phyloP scores from a whole-genome alignment of 1,284 basidiomycete genomes.

The Cryptococcus hybrid region DNA sequence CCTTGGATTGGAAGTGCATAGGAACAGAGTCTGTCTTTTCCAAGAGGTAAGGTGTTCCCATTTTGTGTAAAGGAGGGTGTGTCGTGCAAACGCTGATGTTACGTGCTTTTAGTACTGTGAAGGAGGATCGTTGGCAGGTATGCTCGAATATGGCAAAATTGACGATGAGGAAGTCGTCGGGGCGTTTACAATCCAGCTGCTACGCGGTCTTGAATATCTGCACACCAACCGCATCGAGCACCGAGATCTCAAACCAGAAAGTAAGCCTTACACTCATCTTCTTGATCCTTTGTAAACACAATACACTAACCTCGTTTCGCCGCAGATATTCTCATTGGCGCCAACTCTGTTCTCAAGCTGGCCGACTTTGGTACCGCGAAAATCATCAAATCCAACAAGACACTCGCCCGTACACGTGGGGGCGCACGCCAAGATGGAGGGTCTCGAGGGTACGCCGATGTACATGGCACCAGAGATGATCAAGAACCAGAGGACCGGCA shows the following conservation, averaged over 20 bases:
- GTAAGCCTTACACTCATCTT: slow-evolving; percentile 57
- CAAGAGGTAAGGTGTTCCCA: slow-evolving; percentile 10
- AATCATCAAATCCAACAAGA: slow-evolving; percentile 89
- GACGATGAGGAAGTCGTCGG: slow-evolving; percentile 97
- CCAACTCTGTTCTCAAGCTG: slow-evolving; percentile 88
- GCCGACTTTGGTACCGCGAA: slow-evolving; percentile 99
- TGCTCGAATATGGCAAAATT: slow-evolving; percentile 91
- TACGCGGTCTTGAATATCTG: slow-evolving; percentile 89
- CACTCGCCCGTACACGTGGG: slow-evolving; percentile 65
- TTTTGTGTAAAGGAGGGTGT: neutral
- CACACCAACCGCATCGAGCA: slow-evolving; percentile 93
- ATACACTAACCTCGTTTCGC: neutral
- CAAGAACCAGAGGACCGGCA: slow-evolving; percentile 73
- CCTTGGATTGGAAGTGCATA: slow-evolving; percentile 85
- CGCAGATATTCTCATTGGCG: slow-evolving; percentile 86
- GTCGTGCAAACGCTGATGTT: neutral
- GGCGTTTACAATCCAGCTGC: slow-evolving; percentile 95
- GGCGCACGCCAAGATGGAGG: slow-evolving; percentile 64
- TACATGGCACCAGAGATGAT: slow-evolving; percentile 99
- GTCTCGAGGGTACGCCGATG: slow-evolving; percentile 97
- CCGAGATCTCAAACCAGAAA: slow-evolving; percentile 98
- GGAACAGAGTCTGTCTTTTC: slow-evolving; percentile 19
- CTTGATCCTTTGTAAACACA: neutral
- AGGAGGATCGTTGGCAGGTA: slow-evolving; percentile 85
- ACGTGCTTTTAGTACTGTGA: slow-evolving; percentile 72